These are phyloP conservation scores for Paramecium primaurelia DNA, from an alignment of 73 alveolate species.

Conservation along the genomic window DNA sequence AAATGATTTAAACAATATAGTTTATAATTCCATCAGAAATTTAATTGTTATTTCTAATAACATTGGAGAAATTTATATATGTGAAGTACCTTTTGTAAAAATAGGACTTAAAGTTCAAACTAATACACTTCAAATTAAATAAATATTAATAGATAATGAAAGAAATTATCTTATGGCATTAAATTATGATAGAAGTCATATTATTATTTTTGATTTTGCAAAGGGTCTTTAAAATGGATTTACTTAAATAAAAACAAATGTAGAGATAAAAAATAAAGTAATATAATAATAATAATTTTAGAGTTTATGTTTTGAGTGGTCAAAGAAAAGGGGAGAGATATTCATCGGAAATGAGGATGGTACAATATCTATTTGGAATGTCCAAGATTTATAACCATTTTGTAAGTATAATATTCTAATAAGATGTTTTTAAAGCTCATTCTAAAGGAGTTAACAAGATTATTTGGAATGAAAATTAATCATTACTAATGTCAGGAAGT, in stretches of 20 bases:
- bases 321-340: slow-evolving; percentile 48
- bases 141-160: slow-evolving; percentile 24
- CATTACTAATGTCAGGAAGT: neutral
- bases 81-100: neutral
- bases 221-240: slow-evolving; percentile 34
- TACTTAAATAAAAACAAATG: slow-evolving; percentile 41
- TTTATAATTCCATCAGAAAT: neutral
- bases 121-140: neutral
- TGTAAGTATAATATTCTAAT: neutral
- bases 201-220: slow-evolving; percentile 34
- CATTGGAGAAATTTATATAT: slow-evolving; percentile 7
- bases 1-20: neutral
- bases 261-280: slow-evolving; percentile 30
- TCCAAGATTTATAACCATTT: slow-evolving; percentile 26
- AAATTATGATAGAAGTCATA: slow-evolving; percentile 27
- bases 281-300: neutral
- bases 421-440: slow-evolving; percentile 59
- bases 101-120: neutral
- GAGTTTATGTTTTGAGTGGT: slow-evolving; percentile 50
- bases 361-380: slow-evolving; percentile 49
- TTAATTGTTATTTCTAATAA: neutral
- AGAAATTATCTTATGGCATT: slow-evolving; percentile 46
- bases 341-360: slow-evolving; percentile 59
- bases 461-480: slow-evolving; percentile 36
- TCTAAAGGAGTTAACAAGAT: slow-evolving; percentile 24